Evolutionary conservation across 2,329 filamentous ascomycete genomes (phyloP).

Genomic region (Colletotrichum ledebouriae): DNA sequence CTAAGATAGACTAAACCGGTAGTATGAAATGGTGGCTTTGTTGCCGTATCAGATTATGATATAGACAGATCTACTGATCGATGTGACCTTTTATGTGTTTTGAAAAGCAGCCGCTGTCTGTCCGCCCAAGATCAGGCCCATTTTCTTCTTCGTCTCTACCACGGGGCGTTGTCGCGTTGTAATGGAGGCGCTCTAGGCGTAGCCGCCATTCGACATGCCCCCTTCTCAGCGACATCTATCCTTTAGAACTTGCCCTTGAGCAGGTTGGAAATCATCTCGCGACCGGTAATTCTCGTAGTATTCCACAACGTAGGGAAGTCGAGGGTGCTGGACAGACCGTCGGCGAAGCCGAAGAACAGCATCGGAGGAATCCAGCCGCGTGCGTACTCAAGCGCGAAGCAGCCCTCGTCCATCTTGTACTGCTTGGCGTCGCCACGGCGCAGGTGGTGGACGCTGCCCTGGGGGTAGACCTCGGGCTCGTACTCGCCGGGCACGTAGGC

Average conservation of each 20-base stretch:
- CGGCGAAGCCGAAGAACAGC: constrained; percentile 90
- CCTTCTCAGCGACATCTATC: background rate
- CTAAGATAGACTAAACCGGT: background rate
- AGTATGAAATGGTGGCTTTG: background rate
- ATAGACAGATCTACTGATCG: constrained; percentile 12
- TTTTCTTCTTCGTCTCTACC: constrained; percentile 8
- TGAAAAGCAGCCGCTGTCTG: background rate
- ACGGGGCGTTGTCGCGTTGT: constrained; percentile 2
- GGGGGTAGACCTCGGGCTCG: constrained; percentile 76
- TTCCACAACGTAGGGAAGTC: constrained; percentile 88
- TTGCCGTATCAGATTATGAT: constrained; percentile 29
- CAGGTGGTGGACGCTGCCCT: constrained; percentile 80
- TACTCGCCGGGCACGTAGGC: constrained; percentile 79
- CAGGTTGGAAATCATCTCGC: constrained; percentile 83
- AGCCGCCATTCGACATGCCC: background rate
- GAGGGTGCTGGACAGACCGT: constrained; percentile 83
- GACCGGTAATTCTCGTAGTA: constrained; percentile 79
- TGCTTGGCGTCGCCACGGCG: constrained; percentile 80
- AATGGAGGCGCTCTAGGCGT: background rate
- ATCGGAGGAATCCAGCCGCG: constrained; percentile 93
- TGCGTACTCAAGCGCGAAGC: constrained; percentile 87
- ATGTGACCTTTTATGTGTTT: background rate
- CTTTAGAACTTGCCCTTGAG: constrained; percentile 76
- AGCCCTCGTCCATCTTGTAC: constrained; percentile 82
- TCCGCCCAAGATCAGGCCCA: background rate